phyloP scores from a whole-genome alignment of 2,329 filamentous ascomycete species.

The Juglanconis oblonga region DNA sequence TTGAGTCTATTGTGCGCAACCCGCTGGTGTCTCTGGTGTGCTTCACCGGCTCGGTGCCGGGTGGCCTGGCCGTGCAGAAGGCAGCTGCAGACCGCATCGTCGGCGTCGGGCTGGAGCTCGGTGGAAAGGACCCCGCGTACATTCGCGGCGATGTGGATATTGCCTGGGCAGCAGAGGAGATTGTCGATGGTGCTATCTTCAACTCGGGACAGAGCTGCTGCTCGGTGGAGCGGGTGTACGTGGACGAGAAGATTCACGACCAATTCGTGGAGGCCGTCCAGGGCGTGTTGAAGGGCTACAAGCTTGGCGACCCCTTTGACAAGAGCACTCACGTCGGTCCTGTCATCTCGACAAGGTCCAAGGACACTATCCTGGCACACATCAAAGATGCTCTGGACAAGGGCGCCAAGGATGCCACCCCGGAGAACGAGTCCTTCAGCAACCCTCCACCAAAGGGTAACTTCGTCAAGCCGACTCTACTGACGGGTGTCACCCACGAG shows the following conservation, averaged over 20 bases:
- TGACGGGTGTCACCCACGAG: constrained; percentile 73
- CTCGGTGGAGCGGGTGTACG: constrained; percentile 87
- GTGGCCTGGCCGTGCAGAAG: constrained; percentile 80
- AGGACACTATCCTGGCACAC: constrained; percentile 72
- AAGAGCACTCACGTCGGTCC: constrained; percentile 80
- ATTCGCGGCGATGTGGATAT: constrained; percentile 82
- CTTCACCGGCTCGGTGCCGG: constrained; percentile 91
- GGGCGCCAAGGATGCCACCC: constrained; percentile 81
- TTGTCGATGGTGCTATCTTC: constrained; percentile 94
- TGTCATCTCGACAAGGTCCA: constrained; percentile 78
- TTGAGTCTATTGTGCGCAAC: constrained; percentile 76
- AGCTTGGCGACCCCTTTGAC: constrained; percentile 82
- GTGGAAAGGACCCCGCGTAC: constrained; percentile 93
- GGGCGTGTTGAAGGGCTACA: constrained; percentile 76
- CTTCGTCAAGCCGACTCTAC: constrained; percentile 81
- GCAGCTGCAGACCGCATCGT: constrained; percentile 82
- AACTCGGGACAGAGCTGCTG: constrained; percentile 99
- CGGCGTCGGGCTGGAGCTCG: constrained; percentile 84
- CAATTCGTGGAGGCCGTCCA: constrained; percentile 76
- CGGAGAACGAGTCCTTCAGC: constrained; percentile 74
- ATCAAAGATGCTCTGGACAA: constrained; percentile 79
- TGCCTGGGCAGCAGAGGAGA: constrained; percentile 87
- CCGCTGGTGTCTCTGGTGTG: constrained; percentile 78
- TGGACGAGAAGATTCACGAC: constrained; percentile 81
- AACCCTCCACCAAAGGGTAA: constrained; percentile 75